Evolutionary conservation across 139 green algal species (phyloP).

Genomic region (Yamagishiella unicocca): DNA sequence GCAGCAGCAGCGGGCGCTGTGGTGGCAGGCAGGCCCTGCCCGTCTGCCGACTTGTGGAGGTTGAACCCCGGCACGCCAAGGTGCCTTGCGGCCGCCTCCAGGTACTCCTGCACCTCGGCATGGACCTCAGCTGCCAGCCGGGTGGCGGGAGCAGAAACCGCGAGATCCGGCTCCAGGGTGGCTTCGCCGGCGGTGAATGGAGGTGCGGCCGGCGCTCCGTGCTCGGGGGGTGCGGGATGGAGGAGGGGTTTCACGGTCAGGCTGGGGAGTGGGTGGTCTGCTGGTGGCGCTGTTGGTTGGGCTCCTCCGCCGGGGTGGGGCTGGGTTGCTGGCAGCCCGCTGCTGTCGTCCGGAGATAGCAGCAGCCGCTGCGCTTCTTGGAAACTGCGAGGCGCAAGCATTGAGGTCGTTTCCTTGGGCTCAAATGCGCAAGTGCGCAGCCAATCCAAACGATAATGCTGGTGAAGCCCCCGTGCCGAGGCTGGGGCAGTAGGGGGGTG

Average conservation of each 20-base stretch:
- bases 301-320: not conserved
- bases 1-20: no score
- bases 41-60: not conserved
- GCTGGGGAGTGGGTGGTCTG: not conserved
- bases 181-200: not conserved
- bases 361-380: constrained; percentile 1
- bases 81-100: not conserved
- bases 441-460: no score
- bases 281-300: not conserved
- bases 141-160: no score
- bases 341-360: not conserved
- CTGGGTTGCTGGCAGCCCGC: not conserved
- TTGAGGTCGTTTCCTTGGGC: not conserved
- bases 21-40: no score
- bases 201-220: not conserved
- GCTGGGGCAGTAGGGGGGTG: no score
- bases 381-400: not conserved
- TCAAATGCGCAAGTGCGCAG: no score
- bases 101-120: not conserved
- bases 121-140: no score
- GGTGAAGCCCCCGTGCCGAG: no score
- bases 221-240: not conserved
- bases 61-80: not conserved
- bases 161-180: no score
- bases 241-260: constrained; percentile 16